Conservation (phyloP, 805 yeast genomes). For the Kuraishia cidri region DNA sequence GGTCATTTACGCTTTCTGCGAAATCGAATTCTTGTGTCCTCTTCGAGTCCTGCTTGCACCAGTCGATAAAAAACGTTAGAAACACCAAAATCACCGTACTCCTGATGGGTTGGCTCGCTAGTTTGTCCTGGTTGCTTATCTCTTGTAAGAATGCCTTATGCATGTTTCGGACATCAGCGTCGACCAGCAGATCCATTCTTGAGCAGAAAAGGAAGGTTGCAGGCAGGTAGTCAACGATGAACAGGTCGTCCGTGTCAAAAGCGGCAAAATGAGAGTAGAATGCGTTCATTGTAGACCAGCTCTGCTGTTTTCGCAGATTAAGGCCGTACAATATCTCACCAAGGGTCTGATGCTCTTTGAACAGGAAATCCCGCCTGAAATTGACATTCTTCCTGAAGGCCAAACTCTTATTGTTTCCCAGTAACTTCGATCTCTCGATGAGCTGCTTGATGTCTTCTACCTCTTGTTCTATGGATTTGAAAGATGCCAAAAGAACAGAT, state of each 20-base stretch:
- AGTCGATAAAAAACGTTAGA: slow-evolving; percentile 48
- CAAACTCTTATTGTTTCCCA: slow-evolving; percentile 37
- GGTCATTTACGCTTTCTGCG: slow-evolving; percentile 43
- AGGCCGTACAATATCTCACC: slow-evolving; percentile 57
- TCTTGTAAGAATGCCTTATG: slow-evolving; percentile 27
- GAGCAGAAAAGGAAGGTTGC: slow-evolving; percentile 38
- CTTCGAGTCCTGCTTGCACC: slow-evolving; percentile 48
- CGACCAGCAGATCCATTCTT: slow-evolving; percentile 22
- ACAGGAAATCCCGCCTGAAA: slow-evolving; percentile 54
- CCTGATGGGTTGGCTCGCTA: slow-evolving; percentile 37
- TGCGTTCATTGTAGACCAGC: slow-evolving; percentile 19
- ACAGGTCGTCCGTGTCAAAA: slow-evolving; percentile 51
- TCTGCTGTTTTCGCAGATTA: slow-evolving; percentile 25
- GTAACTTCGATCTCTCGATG: slow-evolving; percentile 41
- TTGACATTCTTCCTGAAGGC: slow-evolving; percentile 38
- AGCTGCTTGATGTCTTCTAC: slow-evolving; percentile 43
- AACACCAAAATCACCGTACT: slow-evolving; percentile 42
- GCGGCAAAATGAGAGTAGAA: slow-evolving; percentile 33
- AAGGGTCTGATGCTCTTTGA: slow-evolving; percentile 60
- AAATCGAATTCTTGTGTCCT: slow-evolving; percentile 43
- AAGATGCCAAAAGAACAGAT: slow-evolving; percentile 22
- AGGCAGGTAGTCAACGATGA: slow-evolving; percentile 59
- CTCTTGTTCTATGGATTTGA: slow-evolving; percentile 48
- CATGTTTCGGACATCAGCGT: slow-evolving; percentile 24
- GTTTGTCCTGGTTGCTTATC: slow-evolving; percentile 25